Evolutionary conservation across 169 alveolate genomes (phyloP).

Genomic region (Babesia bovis): DNA sequence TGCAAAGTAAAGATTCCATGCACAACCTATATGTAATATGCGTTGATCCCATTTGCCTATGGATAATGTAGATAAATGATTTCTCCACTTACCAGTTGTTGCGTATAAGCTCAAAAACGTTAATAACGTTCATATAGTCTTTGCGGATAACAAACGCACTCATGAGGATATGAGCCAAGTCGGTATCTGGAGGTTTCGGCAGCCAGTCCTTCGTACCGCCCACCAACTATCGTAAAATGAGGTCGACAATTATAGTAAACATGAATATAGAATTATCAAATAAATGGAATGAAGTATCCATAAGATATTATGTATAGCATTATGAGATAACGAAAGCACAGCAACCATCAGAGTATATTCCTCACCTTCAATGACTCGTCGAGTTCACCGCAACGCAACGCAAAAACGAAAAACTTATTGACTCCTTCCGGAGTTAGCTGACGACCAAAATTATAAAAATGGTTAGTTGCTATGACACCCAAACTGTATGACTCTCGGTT

Average conservation of each 20-base stretch:
- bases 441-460: conserved; percentile 67
- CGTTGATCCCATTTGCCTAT: conserved; percentile 28
- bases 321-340: too few species aligned
- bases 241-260: too few species aligned
- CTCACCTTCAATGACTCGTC: conserved; percentile 56
- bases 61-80: not conserved
- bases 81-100: conserved; percentile 33
- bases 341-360: too few species aligned
- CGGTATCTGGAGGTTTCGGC: conserved; percentile 44
- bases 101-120: conserved; percentile 34
- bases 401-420: conserved; percentile 44
- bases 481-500: conserved; percentile 50
- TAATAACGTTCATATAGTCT: conserved; percentile 39
- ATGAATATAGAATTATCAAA: too few species aligned
- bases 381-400: conserved; percentile 47
- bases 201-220: conserved; percentile 59
- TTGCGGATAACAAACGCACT: conserved; percentile 12
- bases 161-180: conserved; percentile 36
- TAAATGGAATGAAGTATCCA: too few species aligned
- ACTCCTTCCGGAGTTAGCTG: conserved; percentile 61
- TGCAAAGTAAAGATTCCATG: conserved; percentile 39
- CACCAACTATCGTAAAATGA: conserved; percentile 26
- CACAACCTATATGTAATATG: conserved; percentile 12
- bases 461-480: conserved; percentile 55
- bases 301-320: too few species aligned